Conservation (phyloP, 2,329 filamentous ascomycete species). For the Amesomyces nigricolor region DNA sequence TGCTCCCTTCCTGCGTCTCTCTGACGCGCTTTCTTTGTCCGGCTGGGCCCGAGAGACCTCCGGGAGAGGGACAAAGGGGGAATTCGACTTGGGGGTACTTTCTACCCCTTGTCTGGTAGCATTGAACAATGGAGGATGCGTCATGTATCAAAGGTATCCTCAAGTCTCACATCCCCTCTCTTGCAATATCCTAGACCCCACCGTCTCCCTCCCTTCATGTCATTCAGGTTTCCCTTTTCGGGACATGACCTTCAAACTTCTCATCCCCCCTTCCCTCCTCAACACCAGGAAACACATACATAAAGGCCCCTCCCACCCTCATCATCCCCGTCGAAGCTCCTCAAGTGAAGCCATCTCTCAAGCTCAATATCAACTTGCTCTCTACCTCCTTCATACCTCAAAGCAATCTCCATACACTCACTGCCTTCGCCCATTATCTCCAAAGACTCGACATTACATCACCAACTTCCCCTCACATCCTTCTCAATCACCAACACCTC, state of each 20-base stretch:
- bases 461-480: not conserved
- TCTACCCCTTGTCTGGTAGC: not conserved
- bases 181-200: not conserved
- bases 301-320: constrained; percentile 8
- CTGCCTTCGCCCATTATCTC: not conserved
- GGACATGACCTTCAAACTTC: constrained; percentile 5
- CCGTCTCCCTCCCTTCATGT: constrained; percentile 9
- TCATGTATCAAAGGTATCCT: constrained; percentile 4
- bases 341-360: constrained; percentile 1
- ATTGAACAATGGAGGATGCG: not conserved
- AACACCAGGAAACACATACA: constrained; percentile 5
- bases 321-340: not conserved
- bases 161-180: not conserved
- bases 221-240: constrained; percentile 14
- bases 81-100: constrained; percentile 8
- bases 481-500: not conserved
- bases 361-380: not conserved
- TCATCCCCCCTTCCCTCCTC: constrained; percentile 2
- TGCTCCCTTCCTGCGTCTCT: constrained; percentile 3
- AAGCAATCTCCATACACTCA: too few species aligned
- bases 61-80: not conserved
- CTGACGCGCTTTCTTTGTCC: constrained; percentile 10
- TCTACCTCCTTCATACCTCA: not conserved
- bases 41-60: not conserved
- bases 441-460: not conserved